These are phyloP conservation scores for Isabelozyma gotoi DNA, from an alignment of 805 yeast genomes.

Conservation along the genomic window DNA sequence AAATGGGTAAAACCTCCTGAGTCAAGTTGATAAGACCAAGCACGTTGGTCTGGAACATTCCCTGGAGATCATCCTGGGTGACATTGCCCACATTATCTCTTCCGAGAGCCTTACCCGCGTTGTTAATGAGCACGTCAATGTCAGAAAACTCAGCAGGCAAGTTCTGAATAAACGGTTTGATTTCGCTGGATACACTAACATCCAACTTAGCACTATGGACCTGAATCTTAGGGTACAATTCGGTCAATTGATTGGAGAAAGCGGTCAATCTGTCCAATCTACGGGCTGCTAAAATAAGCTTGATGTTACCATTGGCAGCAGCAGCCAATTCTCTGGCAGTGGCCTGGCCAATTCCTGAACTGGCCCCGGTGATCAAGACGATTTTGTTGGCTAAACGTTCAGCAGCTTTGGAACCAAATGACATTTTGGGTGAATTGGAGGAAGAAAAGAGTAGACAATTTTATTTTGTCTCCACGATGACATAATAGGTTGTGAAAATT, in stretches of 20 bases:
- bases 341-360: conserved; percentile 45
- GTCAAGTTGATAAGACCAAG: conserved; percentile 36
- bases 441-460: neutral
- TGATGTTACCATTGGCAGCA: conserved; percentile 37
- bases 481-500: too few relatives aligned
- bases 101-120: conserved; percentile 43
- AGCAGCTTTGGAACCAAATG: conserved; percentile 37
- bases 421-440: conserved; percentile 18
- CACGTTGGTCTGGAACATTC: conserved; percentile 39
- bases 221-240: conserved; percentile 22
- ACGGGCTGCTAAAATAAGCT: conserved; percentile 38
- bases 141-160: conserved; percentile 35
- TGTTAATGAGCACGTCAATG: conserved; percentile 37
- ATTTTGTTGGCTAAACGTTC: conserved; percentile 38
- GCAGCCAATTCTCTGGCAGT: conserved; percentile 39
- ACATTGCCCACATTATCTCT: conserved; percentile 29
- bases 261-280: conserved; percentile 27
- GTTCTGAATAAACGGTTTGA: conserved; percentile 24
- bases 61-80: conserved; percentile 26
- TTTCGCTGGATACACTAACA: conserved; percentile 25
- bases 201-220: conserved; percentile 32
- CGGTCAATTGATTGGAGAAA: conserved; percentile 23
- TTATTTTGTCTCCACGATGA: too few relatives aligned
- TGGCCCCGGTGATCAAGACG: conserved; percentile 40
- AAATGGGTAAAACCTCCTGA: conserved; percentile 36